Evolutionary conservation across 331 rosid species (phyloP).

Genomic region (Stylosanthes scabra): DNA sequence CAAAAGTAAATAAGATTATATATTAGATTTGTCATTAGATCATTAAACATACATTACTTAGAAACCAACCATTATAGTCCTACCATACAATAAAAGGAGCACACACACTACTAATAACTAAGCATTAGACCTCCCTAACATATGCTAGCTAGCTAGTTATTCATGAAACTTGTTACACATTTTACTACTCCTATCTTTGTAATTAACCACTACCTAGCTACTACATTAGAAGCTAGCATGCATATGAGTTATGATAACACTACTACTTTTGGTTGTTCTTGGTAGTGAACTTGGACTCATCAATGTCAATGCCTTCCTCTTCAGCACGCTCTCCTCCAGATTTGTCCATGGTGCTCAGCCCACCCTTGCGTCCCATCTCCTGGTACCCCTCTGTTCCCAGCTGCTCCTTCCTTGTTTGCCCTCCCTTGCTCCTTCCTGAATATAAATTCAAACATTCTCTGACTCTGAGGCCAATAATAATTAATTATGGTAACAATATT

Average conservation of each 20-base stretch:
- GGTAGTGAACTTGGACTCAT: constrained; percentile 62
- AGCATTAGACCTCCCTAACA: neutral
- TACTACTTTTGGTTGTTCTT: constrained; percentile 4
- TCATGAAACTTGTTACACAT: no score
- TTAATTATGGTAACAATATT: no score
- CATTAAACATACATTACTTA: neutral
- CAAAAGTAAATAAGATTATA: no score
- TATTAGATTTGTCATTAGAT: neutral
- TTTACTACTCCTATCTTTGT: no score
- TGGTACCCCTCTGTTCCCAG: constrained; percentile 70
- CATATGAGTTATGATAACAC: neutral
- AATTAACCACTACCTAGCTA: constrained; percentile 22
- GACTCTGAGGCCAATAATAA: no score
- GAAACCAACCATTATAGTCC: neutral
- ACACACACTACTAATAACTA: constrained; percentile 16
- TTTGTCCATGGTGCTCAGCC: constrained; percentile 56
- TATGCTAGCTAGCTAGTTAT: constrained; percentile 35
- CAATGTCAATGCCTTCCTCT: constrained; percentile 55
- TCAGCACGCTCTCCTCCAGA: constrained; percentile 60
- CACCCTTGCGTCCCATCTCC: constrained; percentile 75
- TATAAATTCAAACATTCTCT: no score
- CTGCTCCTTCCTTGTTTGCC: constrained; percentile 68
- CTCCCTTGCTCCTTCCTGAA: constrained; percentile 55
- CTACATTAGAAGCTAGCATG: constrained; percentile 22
- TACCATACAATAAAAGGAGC: neutral